Conservation (phyloP, 2,329 filamentous ascomycete species). For the Graphilbum fragrans region DNA sequence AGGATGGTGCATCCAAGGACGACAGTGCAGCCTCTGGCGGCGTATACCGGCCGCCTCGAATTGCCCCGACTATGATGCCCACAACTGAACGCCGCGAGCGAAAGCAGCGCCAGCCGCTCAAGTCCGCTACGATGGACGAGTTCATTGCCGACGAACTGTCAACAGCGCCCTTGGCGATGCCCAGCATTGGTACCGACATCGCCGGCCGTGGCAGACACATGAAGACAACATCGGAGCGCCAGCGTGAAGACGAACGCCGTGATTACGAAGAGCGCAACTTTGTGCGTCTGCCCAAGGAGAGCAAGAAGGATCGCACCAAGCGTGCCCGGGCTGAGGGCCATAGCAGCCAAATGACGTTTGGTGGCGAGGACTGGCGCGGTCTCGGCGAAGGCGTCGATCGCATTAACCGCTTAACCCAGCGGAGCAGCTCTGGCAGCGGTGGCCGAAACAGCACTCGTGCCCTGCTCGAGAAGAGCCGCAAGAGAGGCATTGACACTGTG, state of each 20-base stretch:
- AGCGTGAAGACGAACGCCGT: slow-evolving; percentile 63
- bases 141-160: slow-evolving; percentile 82
- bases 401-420: slow-evolving; percentile 67
- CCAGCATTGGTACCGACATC: slow-evolving; percentile 87
- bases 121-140: slow-evolving; percentile 81
- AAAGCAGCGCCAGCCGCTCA: slow-evolving; percentile 47
- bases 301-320: slow-evolving; percentile 74
- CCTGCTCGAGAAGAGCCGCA: slow-evolving; percentile 73
- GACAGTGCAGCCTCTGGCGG: slow-evolving; percentile 25
- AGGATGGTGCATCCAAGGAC: slow-evolving; percentile 16
- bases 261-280: slow-evolving; percentile 93
- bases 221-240: slow-evolving; percentile 66
- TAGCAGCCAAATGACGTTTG: slow-evolving; percentile 53
- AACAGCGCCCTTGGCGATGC: slow-evolving; percentile 66
- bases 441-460: slow-evolving; percentile 42
- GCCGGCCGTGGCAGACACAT: slow-evolving; percentile 63
- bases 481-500: slow-evolving; percentile 54
- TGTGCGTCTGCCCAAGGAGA: slow-evolving; percentile 69
- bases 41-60: slow-evolving; percentile 79
- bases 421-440: slow-evolving; percentile 35
- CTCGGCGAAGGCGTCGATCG: slow-evolving; percentile 77
- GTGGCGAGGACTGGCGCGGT: slow-evolving; percentile 86
- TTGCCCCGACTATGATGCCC: slow-evolving; percentile 78
- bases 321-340: slow-evolving; percentile 39
- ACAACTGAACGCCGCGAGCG: slow-evolving; percentile 53